Conservation (phyloP, 768 basidiomycete species). For the Suillus cothurnatus region DNA sequence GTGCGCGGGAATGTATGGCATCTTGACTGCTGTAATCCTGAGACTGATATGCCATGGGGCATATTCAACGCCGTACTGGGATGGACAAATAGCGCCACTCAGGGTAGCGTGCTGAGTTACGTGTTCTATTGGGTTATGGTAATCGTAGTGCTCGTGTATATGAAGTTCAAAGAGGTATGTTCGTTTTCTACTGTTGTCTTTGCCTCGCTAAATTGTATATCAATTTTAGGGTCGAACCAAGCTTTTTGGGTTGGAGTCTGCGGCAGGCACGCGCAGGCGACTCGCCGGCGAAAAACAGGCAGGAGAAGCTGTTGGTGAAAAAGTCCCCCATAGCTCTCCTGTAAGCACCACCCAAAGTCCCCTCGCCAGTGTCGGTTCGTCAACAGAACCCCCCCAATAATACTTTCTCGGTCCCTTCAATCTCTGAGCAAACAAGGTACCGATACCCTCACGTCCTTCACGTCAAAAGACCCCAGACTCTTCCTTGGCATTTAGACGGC, state of each 20-base stretch:
- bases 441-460: too few relatives aligned
- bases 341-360: background rate
- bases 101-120: constrained; percentile 84
- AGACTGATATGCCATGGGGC: constrained; percentile 64
- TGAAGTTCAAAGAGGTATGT: constrained; percentile 65
- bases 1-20: constrained; percentile 89
- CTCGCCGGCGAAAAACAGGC: constrained; percentile 24
- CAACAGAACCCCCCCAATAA: background rate
- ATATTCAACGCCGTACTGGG: constrained; percentile 87
- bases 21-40: constrained; percentile 76
- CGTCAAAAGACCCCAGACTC: too few relatives aligned
- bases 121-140: constrained; percentile 92
- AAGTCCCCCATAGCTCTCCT: background rate
- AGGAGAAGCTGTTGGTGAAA: background rate
- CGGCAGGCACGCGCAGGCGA: constrained; percentile 41
- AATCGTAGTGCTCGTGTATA: constrained; percentile 61
- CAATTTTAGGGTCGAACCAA: constrained; percentile 59
- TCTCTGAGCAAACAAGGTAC: too few relatives aligned
- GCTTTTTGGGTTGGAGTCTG: constrained; percentile 58
- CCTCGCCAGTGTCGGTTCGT: background rate
- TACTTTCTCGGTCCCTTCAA: too few relatives aligned
- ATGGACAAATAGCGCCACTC: constrained; percentile 84
- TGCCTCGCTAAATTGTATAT: background rate
- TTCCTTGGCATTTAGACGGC: too few relatives aligned
- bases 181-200: background rate